A percentile compares a stretch with the other conserved stretches of the same genome.
Evolutionary conservation across 352 stramenopile species (phyloP).

Genomic region (Phytopythium ostracodes): DNA sequence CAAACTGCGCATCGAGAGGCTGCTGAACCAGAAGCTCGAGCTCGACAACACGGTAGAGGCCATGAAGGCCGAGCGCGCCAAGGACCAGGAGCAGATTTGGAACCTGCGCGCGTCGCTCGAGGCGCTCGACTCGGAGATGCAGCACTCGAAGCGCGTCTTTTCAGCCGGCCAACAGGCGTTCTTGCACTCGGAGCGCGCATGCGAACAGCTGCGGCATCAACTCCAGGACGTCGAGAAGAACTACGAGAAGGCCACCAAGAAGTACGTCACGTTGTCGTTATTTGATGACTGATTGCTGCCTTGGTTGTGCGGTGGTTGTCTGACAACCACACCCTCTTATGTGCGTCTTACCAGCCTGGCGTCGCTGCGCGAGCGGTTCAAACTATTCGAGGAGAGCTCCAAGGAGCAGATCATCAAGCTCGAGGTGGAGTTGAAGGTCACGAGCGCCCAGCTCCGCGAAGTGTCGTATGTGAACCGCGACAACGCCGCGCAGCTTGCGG

Average conservation of each 20-base stretch:
- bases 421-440: constrained; percentile 78
- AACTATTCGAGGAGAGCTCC: constrained; percentile 67
- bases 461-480: constrained; percentile 74
- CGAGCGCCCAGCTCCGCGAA: constrained; percentile 62
- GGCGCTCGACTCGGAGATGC: constrained; percentile 65
- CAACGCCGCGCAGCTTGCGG: constrained; percentile 54
- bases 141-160: constrained; percentile 78
- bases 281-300: not conserved
- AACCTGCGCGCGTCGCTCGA: constrained; percentile 61
- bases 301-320: not conserved
- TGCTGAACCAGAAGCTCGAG: constrained; percentile 79
- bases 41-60: constrained; percentile 57
- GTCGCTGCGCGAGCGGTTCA: constrained; percentile 67
- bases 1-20: constrained; percentile 69
- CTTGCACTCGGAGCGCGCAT: constrained; percentile 59
- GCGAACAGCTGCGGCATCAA: constrained; percentile 67
- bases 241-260: constrained; percentile 71
- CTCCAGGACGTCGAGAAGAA: constrained; percentile 70
- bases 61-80: constrained; percentile 48
- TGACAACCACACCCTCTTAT: not conserved
- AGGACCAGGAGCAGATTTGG: constrained; percentile 71
- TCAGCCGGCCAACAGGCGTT: constrained; percentile 75
- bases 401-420: constrained; percentile 81
- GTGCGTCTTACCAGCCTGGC: constrained; percentile 27
- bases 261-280: constrained; percentile 22